A percentile compares a stretch with the other conserved stretches of the same genome.
These are phyloP conservation scores for sorghum (Sorghum bicolor) DNA, from an alignment of 176 grass and related monocot species.

Conservation along the genomic window Sorghum_bicolor_NCBIv3 NC_012873.2:54182501-54183000, in stretches of 20 bases:
- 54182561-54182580: slow-evolving; percentile 61
- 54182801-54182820: slow-evolving; percentile 48
- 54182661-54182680: slow-evolving; percentile 66
- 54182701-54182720: slow-evolving; percentile 64
- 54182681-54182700: slow-evolving; percentile 65
- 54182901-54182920: slow-evolving; percentile 71
- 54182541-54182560: slow-evolving; percentile 56
- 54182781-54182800: slow-evolving; percentile 46
- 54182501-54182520: slow-evolving; percentile 69
- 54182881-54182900: slow-evolving; percentile 2
- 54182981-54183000: slow-evolving; percentile 68
- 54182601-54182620: slow-evolving; percentile 65
- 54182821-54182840: slow-evolving; percentile 27
- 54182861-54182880: slow-evolving; percentile 1
- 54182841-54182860: slow-evolving; percentile 6
- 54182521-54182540: slow-evolving; percentile 61
- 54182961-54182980: slow-evolving; percentile 72
- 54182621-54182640: slow-evolving; percentile 65
- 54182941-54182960: slow-evolving; percentile 75
- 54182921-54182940: slow-evolving; percentile 76
- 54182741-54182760: slow-evolving; percentile 55
- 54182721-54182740: slow-evolving; percentile 70
- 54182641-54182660: slow-evolving; percentile 57
- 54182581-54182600: slow-evolving; percentile 57
- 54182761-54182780: slow-evolving; percentile 50